These are phyloP conservation scores for Pleomassaria siparia DNA, from an alignment of 2,329 filamentous ascomycete species.

Conservation along the genomic window DNA sequence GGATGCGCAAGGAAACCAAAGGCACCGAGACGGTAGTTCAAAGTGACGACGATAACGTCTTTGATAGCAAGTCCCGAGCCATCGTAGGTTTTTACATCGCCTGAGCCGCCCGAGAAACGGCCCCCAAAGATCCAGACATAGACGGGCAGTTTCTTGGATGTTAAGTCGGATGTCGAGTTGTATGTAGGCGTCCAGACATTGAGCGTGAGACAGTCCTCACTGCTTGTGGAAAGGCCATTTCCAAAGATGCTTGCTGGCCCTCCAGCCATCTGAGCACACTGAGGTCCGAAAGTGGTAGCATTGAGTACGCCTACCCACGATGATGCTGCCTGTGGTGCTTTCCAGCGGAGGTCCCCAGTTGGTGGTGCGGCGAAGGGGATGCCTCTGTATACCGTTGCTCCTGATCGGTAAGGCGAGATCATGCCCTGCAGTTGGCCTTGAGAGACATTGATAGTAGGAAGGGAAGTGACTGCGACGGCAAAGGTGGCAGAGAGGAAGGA, in stretches of 20 bases:
- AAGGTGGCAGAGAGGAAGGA: background rate
- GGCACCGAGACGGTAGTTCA: constrained; percentile 44
- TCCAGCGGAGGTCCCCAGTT: constrained; percentile 34
- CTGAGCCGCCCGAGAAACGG: constrained; percentile 48
- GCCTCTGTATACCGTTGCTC: constrained; percentile 9
- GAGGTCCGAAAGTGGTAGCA: constrained; percentile 27
- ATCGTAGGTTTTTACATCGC: constrained; percentile 38
- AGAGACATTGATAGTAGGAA: background rate
- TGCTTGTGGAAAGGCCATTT: constrained; percentile 15
- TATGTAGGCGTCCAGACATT: constrained; percentile 48
- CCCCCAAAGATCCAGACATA: constrained; percentile 54
- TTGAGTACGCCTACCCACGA: constrained; percentile 22
- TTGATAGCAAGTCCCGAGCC: constrained; percentile 37
- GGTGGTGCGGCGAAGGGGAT: constrained; percentile 43
- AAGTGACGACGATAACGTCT: constrained; percentile 33
- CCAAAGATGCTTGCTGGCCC: constrained; percentile 29
- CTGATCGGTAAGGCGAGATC: background rate
- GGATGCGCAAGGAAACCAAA: constrained; percentile 38
- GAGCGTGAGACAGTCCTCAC: constrained; percentile 52
- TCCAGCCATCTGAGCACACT: constrained; percentile 30
- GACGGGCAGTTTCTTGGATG: constrained; percentile 42
- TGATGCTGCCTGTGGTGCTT: constrained; percentile 28
- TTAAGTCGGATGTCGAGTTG: background rate
- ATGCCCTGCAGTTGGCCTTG: background rate
- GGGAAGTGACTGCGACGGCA: background rate